Evolutionary conservation across 208 protist species (phyloP).

Genomic region (Leishmania aethiopica): DNA sequence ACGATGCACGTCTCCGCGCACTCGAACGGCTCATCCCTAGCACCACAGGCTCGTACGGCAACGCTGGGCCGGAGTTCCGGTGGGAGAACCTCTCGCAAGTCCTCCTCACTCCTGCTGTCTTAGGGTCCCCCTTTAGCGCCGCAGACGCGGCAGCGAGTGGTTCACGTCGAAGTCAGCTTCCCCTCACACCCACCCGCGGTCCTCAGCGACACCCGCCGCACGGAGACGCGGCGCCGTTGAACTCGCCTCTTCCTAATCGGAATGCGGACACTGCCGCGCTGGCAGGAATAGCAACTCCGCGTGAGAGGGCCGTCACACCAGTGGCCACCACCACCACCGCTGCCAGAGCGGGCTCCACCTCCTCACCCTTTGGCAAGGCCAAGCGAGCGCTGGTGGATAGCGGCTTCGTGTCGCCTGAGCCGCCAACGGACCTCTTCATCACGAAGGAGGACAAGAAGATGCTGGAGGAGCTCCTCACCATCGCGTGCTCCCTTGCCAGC

Average conservation of each 20-base stretch:
- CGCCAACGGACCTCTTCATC: slow-evolving; percentile 11
- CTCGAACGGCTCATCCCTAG: slow-evolving; percentile 3
- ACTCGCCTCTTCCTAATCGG: neutral
- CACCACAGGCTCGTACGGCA: neutral
- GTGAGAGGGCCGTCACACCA: slow-evolving; percentile 1
- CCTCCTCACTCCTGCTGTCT: neutral
- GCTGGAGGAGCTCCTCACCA: slow-evolving; percentile 53
- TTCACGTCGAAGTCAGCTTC: neutral
- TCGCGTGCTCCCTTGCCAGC: slow-evolving; percentile 58
- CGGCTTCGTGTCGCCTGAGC: slow-evolving; percentile 14
- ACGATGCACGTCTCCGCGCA: slow-evolving; percentile 21
- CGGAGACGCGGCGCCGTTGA: neutral
- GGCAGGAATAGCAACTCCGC: neutral
- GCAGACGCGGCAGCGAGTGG: neutral
- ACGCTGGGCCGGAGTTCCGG: slow-evolving; percentile 19
- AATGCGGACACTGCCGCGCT: neutral
- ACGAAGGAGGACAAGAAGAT: slow-evolving; percentile 37
- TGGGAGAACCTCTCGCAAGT: slow-evolving; percentile 35
- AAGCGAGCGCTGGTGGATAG: slow-evolving; percentile 19
- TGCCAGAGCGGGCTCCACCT: neutral
- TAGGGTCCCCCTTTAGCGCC: neutral
- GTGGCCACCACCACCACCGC: neutral
- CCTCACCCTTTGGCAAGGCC: slow-evolving; percentile 15
- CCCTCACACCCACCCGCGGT: neutral
- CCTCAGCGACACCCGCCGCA: neutral